Percentiles rank a stretch among this genome's conserved stretches.
Evolutionary conservation across 2,329 filamentous ascomycete genomes (phyloP).

Genomic region (Leptodontidium sp.): DNA sequence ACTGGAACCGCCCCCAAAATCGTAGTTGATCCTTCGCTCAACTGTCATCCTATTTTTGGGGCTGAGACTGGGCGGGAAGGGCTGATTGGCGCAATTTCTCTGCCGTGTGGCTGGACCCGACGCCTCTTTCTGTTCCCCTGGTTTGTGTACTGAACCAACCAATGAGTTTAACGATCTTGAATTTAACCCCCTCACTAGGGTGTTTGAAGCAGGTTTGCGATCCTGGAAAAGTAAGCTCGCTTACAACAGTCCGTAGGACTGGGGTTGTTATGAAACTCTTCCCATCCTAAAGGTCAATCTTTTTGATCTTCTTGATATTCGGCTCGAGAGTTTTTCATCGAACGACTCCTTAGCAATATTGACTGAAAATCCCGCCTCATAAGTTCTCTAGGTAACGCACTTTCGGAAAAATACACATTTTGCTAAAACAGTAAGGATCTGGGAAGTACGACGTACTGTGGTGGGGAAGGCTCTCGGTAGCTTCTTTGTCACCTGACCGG

Average conservation of each 20-base stretch:
- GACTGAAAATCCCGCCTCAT: too few relatives aligned
- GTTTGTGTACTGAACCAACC: neutral
- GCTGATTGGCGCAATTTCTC: constrained; percentile 4
- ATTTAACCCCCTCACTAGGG: neutral
- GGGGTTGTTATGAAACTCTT: neutral
- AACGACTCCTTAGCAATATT: too few relatives aligned
- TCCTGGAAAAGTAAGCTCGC: neutral
- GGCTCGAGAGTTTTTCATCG: too few relatives aligned
- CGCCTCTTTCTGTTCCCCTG: neutral
- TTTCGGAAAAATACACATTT: too few relatives aligned
- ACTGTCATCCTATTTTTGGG: constrained; percentile 6
- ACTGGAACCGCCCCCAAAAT: neutral
- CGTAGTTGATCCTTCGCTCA: neutral
- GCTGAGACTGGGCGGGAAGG: neutral
- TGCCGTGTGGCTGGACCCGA: constrained; percentile 8
- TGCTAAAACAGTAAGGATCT: too few relatives aligned
- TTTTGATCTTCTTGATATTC: too few relatives aligned
- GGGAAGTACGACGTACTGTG: too few relatives aligned
- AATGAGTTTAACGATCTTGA: neutral
- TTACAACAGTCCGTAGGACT: neutral
- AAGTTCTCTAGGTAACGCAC: too few relatives aligned
- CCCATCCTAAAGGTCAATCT: too few relatives aligned
- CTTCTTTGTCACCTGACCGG: too few relatives aligned
- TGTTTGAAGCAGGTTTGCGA: neutral
- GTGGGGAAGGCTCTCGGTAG: too few relatives aligned